phyloP scores from a whole-genome alignment of 2,329 filamentous ascomycete genomes.

The Nigrospora sphaerica region DNA sequence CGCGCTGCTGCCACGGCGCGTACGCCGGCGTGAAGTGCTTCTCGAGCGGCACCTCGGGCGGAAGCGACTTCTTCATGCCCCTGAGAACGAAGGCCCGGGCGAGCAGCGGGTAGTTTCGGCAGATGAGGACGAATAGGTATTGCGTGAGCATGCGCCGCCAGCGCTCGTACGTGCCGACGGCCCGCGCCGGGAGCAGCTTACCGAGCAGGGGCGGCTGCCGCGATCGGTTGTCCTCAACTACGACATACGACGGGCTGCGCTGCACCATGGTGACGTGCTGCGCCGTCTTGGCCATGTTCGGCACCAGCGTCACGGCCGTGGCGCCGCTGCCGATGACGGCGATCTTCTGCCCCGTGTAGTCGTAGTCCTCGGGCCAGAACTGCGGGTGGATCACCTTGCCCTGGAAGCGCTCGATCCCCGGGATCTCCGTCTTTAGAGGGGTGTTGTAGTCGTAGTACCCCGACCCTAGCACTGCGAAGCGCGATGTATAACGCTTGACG shows the following conservation, averaged over 20 bases:
- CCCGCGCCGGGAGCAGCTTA: constrained; percentile 2
- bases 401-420: constrained; percentile 52
- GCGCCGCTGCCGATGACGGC: constrained; percentile 72
- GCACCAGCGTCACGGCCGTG: constrained; percentile 72
- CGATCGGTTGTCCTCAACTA: constrained; percentile 38
- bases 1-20: constrained; percentile 59
- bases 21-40: constrained; percentile 49
- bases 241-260: constrained; percentile 66
- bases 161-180: constrained; percentile 4
- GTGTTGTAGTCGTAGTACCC: constrained; percentile 61
- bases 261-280: constrained; percentile 71
- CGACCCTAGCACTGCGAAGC: constrained; percentile 50
- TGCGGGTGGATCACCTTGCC: constrained; percentile 58
- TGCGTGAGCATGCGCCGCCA: not conserved
- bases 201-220: not conserved
- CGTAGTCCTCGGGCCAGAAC: constrained; percentile 64
- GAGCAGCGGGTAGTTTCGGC: constrained; percentile 37
- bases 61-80: constrained; percentile 26
- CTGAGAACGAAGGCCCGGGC: constrained; percentile 35
- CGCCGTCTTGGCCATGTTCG: constrained; percentile 58
- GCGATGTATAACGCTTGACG: constrained; percentile 30
- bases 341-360: constrained; percentile 60
- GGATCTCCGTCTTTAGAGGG: constrained; percentile 46
- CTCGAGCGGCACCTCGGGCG: constrained; percentile 36
- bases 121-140: constrained; percentile 25